A percentile compares a stretch with the other conserved stretches of the same genome.
These are phyloP conservation scores for Aspergillus hiratsukae DNA, from an alignment of 2,329 filamentous ascomycete genomes.

Conservation along the genomic window DNA sequence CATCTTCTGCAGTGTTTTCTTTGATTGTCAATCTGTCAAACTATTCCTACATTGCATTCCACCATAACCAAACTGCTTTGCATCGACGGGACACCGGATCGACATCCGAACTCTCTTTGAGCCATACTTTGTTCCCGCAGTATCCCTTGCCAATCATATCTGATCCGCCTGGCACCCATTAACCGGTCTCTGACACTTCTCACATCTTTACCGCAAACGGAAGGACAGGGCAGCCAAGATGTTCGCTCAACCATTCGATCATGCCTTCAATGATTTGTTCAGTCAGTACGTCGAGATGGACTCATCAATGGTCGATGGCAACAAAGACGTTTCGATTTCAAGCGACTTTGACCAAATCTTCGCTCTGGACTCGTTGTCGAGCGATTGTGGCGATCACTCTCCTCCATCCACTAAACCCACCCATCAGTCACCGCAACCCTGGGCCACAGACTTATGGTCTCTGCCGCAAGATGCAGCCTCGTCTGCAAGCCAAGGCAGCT, in stretches of 20 bases:
- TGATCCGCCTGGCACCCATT: constrained; percentile 16
- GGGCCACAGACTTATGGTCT: constrained; percentile 51
- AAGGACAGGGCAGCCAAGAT: constrained; percentile 50
- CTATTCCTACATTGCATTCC: constrained; percentile 22
- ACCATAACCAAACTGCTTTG: constrained; percentile 9
- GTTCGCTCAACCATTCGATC: constrained; percentile 45
- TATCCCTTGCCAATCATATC: constrained; percentile 29
- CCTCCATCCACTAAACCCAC: constrained; percentile 45
- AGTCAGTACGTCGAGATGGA: constrained; percentile 60
- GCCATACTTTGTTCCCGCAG: constrained; percentile 14
- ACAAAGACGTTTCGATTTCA: constrained; percentile 47
- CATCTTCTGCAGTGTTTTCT: constrained; percentile 39
- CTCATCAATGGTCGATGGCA: constrained; percentile 45
- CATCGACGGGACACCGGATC: constrained; percentile 17
- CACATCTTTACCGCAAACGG: constrained; percentile 34
- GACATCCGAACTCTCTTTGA: constrained; percentile 17
- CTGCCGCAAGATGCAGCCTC: constrained; percentile 48
- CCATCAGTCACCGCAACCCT: constrained; percentile 45
- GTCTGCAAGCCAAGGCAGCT: constrained; percentile 23
- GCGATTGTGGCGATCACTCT: constrained; percentile 49
- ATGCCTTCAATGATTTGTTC: constrained; percentile 59
- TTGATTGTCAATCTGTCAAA: constrained; percentile 36
- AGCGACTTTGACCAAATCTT: constrained; percentile 51
- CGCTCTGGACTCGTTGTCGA: constrained; percentile 47
- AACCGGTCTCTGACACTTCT: constrained; percentile 14